These are phyloP conservation scores for Cyathus striatus DNA, from an alignment of 768 basidiomycete species.

Conservation along the genomic window DNA sequence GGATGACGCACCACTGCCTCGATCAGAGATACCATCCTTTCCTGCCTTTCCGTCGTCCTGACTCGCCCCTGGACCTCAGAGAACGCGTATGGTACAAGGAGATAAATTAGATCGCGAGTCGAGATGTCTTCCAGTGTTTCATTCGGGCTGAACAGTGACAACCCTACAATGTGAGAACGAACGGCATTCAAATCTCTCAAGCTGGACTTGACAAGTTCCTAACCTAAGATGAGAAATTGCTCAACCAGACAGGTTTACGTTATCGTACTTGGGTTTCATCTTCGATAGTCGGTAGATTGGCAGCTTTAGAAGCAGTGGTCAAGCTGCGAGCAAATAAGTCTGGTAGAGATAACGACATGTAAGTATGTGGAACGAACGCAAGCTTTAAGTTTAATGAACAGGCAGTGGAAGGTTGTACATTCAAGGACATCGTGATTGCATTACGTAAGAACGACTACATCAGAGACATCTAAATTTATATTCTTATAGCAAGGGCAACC, in stretches of 20 bases:
- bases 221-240: not conserved
- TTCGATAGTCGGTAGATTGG: constrained; percentile 32
- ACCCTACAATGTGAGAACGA: constrained; percentile 44
- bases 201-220: constrained; percentile 58
- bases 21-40: constrained; percentile 51
- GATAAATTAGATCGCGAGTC: constrained; percentile 69
- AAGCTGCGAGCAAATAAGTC: constrained; percentile 32
- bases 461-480: too few relatives aligned
- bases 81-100: constrained; percentile 64
- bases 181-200: constrained; percentile 53
- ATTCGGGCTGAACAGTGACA: constrained; percentile 80
- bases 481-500: too few relatives aligned
- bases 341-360: constrained; percentile 27
- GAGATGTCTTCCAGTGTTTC: constrained; percentile 80
- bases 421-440: too few relatives aligned
- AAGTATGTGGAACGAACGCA: too few relatives aligned
- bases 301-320: constrained; percentile 30
- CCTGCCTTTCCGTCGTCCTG: constrained; percentile 47
- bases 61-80: constrained; percentile 64
- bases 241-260: not conserved
- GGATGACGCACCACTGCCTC: constrained; percentile 57
- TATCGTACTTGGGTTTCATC: constrained; percentile 36
- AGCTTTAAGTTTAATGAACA: too few relatives aligned
- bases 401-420: too few relatives aligned
- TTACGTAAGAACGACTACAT: too few relatives aligned